Evolutionary conservation across 768 basidiomycete genomes (phyloP).

Genomic region (Auricularia sp.): DNA sequence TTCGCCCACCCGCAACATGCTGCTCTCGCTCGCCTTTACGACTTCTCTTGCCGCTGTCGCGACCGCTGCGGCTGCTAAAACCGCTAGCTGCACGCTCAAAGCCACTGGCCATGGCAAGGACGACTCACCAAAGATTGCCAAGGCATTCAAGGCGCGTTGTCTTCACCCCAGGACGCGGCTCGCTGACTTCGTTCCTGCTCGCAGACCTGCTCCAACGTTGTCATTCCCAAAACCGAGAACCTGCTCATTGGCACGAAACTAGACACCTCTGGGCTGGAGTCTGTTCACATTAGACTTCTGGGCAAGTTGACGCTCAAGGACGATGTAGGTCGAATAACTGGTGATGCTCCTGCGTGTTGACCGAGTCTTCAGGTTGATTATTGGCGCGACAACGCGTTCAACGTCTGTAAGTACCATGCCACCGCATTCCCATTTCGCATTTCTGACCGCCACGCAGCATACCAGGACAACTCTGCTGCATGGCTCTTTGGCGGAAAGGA

Average conservation of each 20-base stretch:
- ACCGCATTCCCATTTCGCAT: background rate
- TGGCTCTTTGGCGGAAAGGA: background rate
- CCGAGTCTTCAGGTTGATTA: background rate
- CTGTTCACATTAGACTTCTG: background rate
- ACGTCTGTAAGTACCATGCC: background rate
- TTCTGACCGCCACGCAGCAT: background rate
- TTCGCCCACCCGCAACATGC: background rate
- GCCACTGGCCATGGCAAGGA: background rate
- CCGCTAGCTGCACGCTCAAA: background rate
- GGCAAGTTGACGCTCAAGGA: background rate
- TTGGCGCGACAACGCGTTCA: slow-evolving; percentile 1
- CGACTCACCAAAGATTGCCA: background rate
- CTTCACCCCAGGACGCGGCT: background rate
- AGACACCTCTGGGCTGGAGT: background rate
- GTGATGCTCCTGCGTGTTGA: too few species aligned
- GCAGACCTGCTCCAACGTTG: background rate
- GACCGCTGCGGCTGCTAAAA: background rate
- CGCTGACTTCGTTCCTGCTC: background rate
- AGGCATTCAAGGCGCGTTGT: background rate
- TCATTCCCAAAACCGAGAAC: background rate
- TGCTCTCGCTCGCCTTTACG: background rate
- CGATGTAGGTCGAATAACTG: background rate
- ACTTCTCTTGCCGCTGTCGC: background rate
- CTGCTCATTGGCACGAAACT: slow-evolving; percentile 1
- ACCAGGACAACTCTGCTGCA: background rate